These are phyloP conservation scores for Umbelopsis sp. DNA, from an alignment of 192 early-diverging fungal species.

Conservation along the genomic window DNA sequence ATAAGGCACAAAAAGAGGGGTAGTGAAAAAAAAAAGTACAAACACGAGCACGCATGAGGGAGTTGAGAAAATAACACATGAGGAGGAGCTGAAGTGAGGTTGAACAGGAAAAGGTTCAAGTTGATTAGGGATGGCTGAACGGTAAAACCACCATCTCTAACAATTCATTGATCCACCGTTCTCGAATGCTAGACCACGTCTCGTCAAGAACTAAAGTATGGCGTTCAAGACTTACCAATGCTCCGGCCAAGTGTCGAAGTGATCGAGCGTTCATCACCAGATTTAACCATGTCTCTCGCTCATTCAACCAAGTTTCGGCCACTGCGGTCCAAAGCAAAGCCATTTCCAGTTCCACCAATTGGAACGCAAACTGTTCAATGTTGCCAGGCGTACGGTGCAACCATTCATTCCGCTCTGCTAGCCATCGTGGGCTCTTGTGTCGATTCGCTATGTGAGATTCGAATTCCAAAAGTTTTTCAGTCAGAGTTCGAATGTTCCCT, in stretches of 20 bases:
- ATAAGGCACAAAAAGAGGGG: no score
- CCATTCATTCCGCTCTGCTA: conserved; percentile 31
- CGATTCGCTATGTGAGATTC: conserved; percentile 37
- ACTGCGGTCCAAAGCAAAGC: conserved; percentile 39
- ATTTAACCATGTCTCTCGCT: conserved; percentile 40
- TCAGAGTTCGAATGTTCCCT: conserved; percentile 27
- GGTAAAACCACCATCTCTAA: conserved; percentile 35
- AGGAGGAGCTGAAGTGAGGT: no score
- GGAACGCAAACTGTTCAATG: conserved; percentile 41
- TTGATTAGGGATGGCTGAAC: neutral
- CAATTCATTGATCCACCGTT: conserved; percentile 34
- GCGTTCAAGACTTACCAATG: conserved; percentile 37
- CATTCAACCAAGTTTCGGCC: conserved; percentile 38
- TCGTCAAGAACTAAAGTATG: conserved; percentile 37
- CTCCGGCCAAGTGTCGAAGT: conserved; percentile 40
- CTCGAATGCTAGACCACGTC: conserved; percentile 25
- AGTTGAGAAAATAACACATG: no score
- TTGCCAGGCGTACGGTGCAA: conserved; percentile 22
- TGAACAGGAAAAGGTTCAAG: neutral
- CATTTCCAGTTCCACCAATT: conserved; percentile 41
- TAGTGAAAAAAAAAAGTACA: no score
- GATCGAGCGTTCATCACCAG: conserved; percentile 35
- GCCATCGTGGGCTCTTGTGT: conserved; percentile 41
- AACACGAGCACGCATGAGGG: no score
- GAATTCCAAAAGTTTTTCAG: conserved; percentile 25